A percentile compares a stretch with the other conserved stretches of the same genome.
phyloP scores from a whole-genome alignment of 257 asterid genomes.

The Rhazya stricta region DNA sequence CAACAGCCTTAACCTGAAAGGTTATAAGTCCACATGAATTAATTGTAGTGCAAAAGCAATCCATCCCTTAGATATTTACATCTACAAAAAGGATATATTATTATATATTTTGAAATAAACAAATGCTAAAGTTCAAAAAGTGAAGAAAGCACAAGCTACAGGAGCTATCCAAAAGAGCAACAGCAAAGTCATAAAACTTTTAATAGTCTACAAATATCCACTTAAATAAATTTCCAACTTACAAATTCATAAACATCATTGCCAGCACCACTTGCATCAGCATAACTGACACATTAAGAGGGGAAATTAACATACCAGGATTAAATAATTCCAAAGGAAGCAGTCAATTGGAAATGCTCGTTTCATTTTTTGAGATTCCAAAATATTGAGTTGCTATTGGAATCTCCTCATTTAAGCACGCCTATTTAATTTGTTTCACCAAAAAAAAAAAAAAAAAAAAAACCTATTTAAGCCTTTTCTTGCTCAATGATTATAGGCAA shows the following conservation, averaged over 20 bases:
- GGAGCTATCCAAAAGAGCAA: not conserved
- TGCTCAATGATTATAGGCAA: not conserved
- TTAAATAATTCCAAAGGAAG: conserved; percentile 2
- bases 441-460: too few relatives aligned
- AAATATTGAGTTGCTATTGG: not conserved
- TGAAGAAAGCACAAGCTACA: not conserved
- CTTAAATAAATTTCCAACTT: conserved; percentile 24
- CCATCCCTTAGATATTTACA: not conserved
- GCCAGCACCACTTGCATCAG: conserved; percentile 69
- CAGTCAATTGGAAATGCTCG: not conserved
- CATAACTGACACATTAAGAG: conserved; percentile 41
- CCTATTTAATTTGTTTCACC: too few relatives aligned
- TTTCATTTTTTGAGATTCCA: not conserved
- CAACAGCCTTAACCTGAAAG: conserved; percentile 48
- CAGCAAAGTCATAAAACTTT: too few relatives aligned
- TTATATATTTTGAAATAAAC: not conserved
- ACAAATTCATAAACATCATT: conserved; percentile 59
- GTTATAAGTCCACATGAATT: conserved; percentile 1
- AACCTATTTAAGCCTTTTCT: not conserved
- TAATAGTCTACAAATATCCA: not conserved
- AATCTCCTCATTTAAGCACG: not conserved
- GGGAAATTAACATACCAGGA: conserved; percentile 12
- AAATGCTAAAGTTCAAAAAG: not conserved
- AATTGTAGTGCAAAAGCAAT: conserved; percentile 4
- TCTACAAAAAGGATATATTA: not conserved